These are phyloP conservation scores for Alnus rubra DNA, from an alignment of 306 rosid genomes.

Conservation along the genomic window DNA sequence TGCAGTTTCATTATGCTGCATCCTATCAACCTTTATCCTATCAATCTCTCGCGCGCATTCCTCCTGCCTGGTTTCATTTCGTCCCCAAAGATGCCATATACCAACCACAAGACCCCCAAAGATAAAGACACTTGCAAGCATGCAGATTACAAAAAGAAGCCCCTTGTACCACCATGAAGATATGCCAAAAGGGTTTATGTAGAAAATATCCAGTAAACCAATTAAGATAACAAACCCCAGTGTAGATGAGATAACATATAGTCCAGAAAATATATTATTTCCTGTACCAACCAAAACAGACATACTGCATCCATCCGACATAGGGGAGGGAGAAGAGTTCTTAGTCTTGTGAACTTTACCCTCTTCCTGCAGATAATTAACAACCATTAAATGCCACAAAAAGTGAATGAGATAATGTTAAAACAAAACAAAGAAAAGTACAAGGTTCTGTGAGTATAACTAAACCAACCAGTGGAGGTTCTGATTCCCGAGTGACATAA, in stretches of 20 bases:
- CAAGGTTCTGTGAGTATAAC: constrained; percentile 12
- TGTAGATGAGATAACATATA: constrained; percentile 68
- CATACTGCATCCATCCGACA: constrained; percentile 48
- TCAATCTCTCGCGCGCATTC: constrained; percentile 9
- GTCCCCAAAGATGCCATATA: constrained; percentile 73
- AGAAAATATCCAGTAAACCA: constrained; percentile 49
- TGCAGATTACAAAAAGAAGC: constrained; percentile 58
- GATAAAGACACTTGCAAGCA: constrained; percentile 63
- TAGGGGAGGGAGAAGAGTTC: constrained; percentile 45
- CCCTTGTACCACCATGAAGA: constrained; percentile 83
- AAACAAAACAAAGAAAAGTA: neutral
- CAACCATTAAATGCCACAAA: constrained; percentile 24
- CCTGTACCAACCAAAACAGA: constrained; percentile 87
- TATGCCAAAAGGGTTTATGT: constrained; percentile 61
- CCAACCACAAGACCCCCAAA: constrained; percentile 78
- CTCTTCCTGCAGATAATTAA: constrained; percentile 61
- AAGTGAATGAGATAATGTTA: constrained; percentile 3
- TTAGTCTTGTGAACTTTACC: constrained; percentile 46
- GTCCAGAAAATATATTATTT: constrained; percentile 73
- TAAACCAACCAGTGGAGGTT: constrained; percentile 74
- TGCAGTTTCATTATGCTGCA: constrained; percentile 21
- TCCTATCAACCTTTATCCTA: constrained; percentile 19
- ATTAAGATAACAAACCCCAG: constrained; percentile 59
- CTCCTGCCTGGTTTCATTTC: constrained; percentile 28
- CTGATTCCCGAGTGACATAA: constrained; percentile 78